Percentiles rank a stretch among this genome's conserved stretches.
Evolutionary conservation across 345 rosid species (phyloP).

Genomic region (Salix exigua): DNA sequence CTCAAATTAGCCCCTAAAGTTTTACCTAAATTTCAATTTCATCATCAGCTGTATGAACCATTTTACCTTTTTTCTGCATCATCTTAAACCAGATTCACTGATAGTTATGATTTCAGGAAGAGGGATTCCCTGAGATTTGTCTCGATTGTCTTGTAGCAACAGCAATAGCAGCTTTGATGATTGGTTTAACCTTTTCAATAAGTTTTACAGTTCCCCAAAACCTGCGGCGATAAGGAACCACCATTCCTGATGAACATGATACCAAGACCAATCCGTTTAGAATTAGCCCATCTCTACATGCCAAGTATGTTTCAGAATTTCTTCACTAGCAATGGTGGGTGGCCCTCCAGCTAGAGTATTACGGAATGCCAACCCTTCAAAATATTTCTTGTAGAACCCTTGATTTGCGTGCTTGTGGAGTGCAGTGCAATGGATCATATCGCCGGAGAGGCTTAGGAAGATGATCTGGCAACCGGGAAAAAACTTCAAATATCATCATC

Average conservation of each 20-base stretch:
- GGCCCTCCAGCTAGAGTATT: constrained; percentile 14
- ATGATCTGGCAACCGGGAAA: constrained; percentile 40
- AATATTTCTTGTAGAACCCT: constrained; percentile 37
- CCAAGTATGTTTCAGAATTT: constrained; percentile 24
- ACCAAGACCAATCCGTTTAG: constrained; percentile 29
- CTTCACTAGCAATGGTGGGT: constrained; percentile 14
- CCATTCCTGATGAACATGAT: constrained; percentile 20
- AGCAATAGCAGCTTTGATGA: too few relatives aligned
- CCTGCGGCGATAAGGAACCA: constrained; percentile 23
- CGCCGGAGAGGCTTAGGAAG: constrained; percentile 44
- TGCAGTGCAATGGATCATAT: constrained; percentile 38
- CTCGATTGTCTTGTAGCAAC: too few relatives aligned
- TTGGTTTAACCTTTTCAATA: constrained; percentile 14
- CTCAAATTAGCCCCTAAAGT: background rate
- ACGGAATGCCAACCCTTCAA: constrained; percentile 17
- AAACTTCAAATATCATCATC: constrained; percentile 49
- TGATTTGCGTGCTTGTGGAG: constrained; percentile 33
- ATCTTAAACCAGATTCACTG: too few relatives aligned
- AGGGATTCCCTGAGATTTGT: too few relatives aligned
- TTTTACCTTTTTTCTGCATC: too few relatives aligned
- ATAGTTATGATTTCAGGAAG: too few relatives aligned
- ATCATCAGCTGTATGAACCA: too few relatives aligned
- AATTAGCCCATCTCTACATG: constrained; percentile 27
- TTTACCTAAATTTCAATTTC: background rate
- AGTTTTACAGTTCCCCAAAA: constrained; percentile 20